Evolutionary conservation across 768 basidiomycete species (phyloP), one percentile per base, ranked within the genome.

Genomic region (Sutorius australiensis): DNA sequence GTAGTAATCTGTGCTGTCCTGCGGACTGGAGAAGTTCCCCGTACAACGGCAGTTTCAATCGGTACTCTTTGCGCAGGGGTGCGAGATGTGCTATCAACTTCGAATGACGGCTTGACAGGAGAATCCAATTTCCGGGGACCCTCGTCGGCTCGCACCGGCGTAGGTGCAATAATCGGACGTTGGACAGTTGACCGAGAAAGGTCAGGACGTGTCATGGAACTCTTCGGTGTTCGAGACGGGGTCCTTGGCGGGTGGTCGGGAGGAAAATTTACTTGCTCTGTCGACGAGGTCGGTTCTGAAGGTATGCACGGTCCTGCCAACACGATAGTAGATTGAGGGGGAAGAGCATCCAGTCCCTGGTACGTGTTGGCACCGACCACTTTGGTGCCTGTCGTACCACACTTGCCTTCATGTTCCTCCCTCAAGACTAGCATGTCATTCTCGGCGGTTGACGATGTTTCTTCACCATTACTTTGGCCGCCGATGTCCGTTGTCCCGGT

Each of bases 31-130:
- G 79, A 62, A 50, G 76, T 75, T 5, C 80, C 80, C 40, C 77
- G 73, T 8, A 71, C 68, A 52, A 82, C 68, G 3, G 78, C 81
- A 56, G 81, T 68, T 36, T 75, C 68, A 6, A 87, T 75, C 14
- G 80, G 79, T 45, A 89, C 78, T 53, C 87, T 77, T 43, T 81
- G 79, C 2, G 87, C 86, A 37, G 87, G 87, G 5, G 85, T 83
- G 39, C 77, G 77, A 46, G 63, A 59, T 10, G 71, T 63, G 37
- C 81, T 76, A 43, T 77, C 40, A 60, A 50, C 47, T 64, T 69
- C 51, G 69, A 60, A 43, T 61, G 71, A 52, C 63, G 67, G 57
- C 68, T 76, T 62, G 57, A 64, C 38, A n/a, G 72, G 70, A 16
- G 73, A 69, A 27, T 56, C 49, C 33, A 54, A 45, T 46, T 52